Percentiles rank a stretch among this genome's conserved stretches.
Conservation (phyloP, 192 early-diverging fungal genomes). For the Diversispora eburnea region DNA sequence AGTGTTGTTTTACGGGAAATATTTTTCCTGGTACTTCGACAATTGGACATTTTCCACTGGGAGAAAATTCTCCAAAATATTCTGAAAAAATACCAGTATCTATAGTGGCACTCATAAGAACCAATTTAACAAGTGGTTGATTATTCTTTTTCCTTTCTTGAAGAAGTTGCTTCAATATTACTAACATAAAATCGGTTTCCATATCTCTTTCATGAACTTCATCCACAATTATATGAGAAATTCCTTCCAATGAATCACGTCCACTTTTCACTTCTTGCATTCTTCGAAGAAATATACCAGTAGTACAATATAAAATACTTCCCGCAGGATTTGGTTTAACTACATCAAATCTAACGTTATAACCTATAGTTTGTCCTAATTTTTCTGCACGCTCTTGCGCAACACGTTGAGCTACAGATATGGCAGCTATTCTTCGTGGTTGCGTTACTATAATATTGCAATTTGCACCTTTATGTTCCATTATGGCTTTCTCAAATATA, state of each 20-base stretch:
- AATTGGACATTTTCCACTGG: conserved; percentile 50
- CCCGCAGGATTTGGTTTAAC: conserved; percentile 36
- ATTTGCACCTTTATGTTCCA: conserved; percentile 33
- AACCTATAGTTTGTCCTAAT: conserved; percentile 45
- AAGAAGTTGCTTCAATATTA: conserved; percentile 45
- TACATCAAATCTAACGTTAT: conserved; percentile 44
- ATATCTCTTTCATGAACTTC: conserved; percentile 55
- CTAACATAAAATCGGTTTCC: conserved; percentile 45
- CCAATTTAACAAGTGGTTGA: conserved; percentile 42
- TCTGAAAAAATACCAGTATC: conserved; percentile 47
- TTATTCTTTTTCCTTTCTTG: conserved; percentile 43
- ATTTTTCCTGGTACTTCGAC: conserved; percentile 57
- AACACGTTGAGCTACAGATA: conserved; percentile 64
- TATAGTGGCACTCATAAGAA: conserved; percentile 54
- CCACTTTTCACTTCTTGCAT: conserved; percentile 43
- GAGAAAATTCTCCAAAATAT: conserved; percentile 46
- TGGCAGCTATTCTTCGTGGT: conserved; percentile 70
- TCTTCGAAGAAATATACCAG: conserved; percentile 63
- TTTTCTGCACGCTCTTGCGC: conserved; percentile 43
- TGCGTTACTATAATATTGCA: conserved; percentile 55
- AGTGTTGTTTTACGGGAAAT: conserved; percentile 55
- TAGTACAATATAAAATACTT: conserved; percentile 60
- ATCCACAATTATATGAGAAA: conserved; percentile 57
- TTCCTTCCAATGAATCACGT: conserved; percentile 49
- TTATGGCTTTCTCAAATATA: conserved; percentile 55